A percentile compares a stretch with the other conserved stretches of the same genome.
Evolutionary conservation across 2,329 filamentous ascomycete species (phyloP).

Genomic region (Aureobasidium leucospermi): DNA sequence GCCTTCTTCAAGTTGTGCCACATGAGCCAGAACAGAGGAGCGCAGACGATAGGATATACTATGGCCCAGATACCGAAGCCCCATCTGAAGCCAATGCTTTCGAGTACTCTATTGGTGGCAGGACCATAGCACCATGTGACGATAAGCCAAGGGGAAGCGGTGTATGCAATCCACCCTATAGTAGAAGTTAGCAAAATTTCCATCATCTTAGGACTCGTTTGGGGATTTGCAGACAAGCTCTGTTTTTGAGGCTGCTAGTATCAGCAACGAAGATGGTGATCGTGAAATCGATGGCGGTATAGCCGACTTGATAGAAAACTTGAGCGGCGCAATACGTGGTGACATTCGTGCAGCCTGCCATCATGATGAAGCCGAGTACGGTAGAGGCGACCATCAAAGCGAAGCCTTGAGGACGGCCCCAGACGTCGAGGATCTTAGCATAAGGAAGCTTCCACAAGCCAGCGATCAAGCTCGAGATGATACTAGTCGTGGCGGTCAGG

Average conservation of each 20-base stretch:
- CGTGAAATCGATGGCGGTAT: constrained; percentile 25
- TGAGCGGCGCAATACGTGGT: constrained; percentile 25
- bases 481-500: constrained; percentile 28
- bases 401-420: constrained; percentile 34
- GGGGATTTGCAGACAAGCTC: no score
- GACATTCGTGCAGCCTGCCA: constrained; percentile 23
- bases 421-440: constrained; percentile 35
- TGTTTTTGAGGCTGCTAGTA: constrained; percentile 17
- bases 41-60: constrained; percentile 23
- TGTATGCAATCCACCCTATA: constrained; percentile 23
- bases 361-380: constrained; percentile 23
- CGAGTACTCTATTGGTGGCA: constrained; percentile 22
- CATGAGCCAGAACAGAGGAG: constrained; percentile 23
- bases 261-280: constrained; percentile 29
- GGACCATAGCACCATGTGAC: constrained; percentile 24
- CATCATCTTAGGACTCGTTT: no score
- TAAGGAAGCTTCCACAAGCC: constrained; percentile 32
- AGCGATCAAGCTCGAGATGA: constrained; percentile 31
- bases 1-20: constrained; percentile 23
- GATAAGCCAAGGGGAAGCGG: constrained; percentile 27
- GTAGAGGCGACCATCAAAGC: constrained; percentile 26
- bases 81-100: constrained; percentile 24
- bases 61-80: constrained; percentile 26
- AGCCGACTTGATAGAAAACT: constrained; percentile 26
- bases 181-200: no score